Percentiles rank a stretch among this genome's conserved stretches.
phyloP scores from a whole-genome alignment of 805 yeast species.

The Wickerhamomyces bovis region DNA sequence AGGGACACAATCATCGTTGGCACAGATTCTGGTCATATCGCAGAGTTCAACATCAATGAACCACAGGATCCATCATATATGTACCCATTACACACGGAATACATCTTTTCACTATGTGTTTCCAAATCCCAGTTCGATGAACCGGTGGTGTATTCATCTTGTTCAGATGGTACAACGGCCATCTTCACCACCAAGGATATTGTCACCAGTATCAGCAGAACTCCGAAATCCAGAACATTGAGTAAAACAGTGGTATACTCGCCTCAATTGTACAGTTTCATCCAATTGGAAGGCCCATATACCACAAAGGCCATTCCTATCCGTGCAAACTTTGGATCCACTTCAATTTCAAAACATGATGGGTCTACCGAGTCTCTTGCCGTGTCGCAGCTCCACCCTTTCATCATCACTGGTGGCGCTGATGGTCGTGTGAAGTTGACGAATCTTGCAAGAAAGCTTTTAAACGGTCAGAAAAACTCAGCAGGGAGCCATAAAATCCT shows the following conservation, averaged over 20 bases:
- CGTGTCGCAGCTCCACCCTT: conserved; percentile 40
- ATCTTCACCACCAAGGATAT: conserved; percentile 31
- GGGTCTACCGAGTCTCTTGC: conserved; percentile 36
- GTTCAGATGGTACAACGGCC: conserved; percentile 37
- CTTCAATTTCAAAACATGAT: conserved; percentile 32
- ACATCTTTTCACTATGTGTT: conserved; percentile 29
- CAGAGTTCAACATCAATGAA: conserved; percentile 37
- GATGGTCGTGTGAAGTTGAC: conserved; percentile 42
- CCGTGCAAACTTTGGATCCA: conserved; percentile 29
- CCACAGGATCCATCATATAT: conserved; percentile 30
- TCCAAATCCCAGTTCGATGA: conserved; percentile 32
- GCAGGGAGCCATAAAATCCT: conserved; percentile 25
- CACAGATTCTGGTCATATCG: conserved; percentile 49
- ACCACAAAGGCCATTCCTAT: conserved; percentile 31
- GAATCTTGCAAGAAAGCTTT: conserved; percentile 32
- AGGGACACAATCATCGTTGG: conserved; percentile 47
- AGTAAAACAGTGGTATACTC: conserved; percentile 25
- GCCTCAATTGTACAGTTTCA: conserved; percentile 31
- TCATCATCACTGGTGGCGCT: conserved; percentile 40
- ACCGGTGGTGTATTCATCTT: conserved; percentile 27
- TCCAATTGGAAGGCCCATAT: conserved; percentile 36
- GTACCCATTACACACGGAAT: conserved; percentile 32
- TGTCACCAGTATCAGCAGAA: conserved; percentile 22
- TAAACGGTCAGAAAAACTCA: conserved; percentile 29
- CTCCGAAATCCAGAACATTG: conserved; percentile 28